A percentile compares a stretch with the other conserved stretches of the same genome.
phyloP scores from a whole-genome alignment of 768 basidiomycete genomes.

The Leccinum obscurum region DNA sequence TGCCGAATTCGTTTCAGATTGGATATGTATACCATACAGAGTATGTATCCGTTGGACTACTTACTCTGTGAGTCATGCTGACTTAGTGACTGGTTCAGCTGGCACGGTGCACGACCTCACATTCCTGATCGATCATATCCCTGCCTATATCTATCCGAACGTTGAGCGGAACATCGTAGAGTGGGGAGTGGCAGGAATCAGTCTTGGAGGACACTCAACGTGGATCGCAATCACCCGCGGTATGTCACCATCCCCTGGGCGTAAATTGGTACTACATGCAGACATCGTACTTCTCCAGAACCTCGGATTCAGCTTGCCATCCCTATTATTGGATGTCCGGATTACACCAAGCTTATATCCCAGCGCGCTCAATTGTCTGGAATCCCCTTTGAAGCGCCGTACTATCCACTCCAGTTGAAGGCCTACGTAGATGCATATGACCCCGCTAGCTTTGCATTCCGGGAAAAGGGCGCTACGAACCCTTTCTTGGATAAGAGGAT shows the following conservation, averaged over 20 bases:
- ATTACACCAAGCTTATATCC: constrained; percentile 57
- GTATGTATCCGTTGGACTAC: constrained; percentile 13
- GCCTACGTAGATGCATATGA: constrained; percentile 47
- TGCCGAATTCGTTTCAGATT: constrained; percentile 13
- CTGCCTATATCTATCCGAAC: constrained; percentile 68
- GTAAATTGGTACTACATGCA: neutral
- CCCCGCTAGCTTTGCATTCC: constrained; percentile 45
- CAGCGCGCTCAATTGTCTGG: constrained; percentile 50
- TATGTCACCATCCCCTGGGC: constrained; percentile 13
- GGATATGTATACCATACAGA: constrained; percentile 35
- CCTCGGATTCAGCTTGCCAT: constrained; percentile 46
- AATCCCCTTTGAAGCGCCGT: constrained; percentile 48
- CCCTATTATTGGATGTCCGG: constrained; percentile 70
- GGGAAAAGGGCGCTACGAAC: constrained; percentile 41
- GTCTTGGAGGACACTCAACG: constrained; percentile 82
- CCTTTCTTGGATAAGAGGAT: constrained; percentile 74
- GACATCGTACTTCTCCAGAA: constrained; percentile 33
- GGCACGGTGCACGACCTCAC: constrained; percentile 78
- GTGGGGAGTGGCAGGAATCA: constrained; percentile 76
- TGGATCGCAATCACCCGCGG: constrained; percentile 67
- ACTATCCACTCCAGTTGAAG: constrained; percentile 56
- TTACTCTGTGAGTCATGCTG: neutral
- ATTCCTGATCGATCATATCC: constrained; percentile 78
- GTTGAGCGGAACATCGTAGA: constrained; percentile 58
- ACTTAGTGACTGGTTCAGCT: constrained; percentile 18